phyloP scores from a whole-genome alignment of 1,284 basidiomycete genomes.

The Phylloboletellus chloephorus region DNA sequence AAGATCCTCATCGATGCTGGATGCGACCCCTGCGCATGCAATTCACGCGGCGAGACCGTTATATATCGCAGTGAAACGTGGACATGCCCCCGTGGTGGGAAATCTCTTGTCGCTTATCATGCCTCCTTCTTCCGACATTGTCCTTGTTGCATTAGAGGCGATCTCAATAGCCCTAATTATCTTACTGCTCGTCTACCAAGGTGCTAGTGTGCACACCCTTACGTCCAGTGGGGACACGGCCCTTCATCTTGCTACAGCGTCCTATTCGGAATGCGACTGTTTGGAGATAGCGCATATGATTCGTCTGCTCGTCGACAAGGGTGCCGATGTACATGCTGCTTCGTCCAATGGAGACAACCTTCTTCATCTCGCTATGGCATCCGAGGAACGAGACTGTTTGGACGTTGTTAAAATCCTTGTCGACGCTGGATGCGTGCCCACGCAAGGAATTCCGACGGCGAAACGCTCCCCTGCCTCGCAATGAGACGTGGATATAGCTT shows the following conservation, averaged over 20 bases:
- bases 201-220: not conserved
- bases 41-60: conserved; percentile 3
- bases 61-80: not conserved
- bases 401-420: conserved; percentile 1
- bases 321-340: not conserved
- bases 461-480: not conserved
- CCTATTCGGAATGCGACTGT: not conserved
- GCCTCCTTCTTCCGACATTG: not conserved
- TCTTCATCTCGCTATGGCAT: not conserved
- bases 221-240: not conserved
- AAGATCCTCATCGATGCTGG: conserved; percentile 6
- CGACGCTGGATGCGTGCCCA: not conserved
- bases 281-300: not conserved
- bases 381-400: not conserved
- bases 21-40: conserved; percentile 3
- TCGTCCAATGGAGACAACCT: not conserved
- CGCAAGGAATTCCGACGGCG: not conserved
- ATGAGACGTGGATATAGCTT: not conserved
- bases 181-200: not conserved
- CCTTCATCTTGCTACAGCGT: not conserved
- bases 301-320: not conserved
- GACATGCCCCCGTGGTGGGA: not conserved
- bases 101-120: not conserved
- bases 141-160: not conserved
- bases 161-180: not conserved